These are phyloP conservation scores for Zygosaccharomyces pseudobailii DNA, from an alignment of 1,139 yeast genomes.

Conservation along the genomic window DNA sequence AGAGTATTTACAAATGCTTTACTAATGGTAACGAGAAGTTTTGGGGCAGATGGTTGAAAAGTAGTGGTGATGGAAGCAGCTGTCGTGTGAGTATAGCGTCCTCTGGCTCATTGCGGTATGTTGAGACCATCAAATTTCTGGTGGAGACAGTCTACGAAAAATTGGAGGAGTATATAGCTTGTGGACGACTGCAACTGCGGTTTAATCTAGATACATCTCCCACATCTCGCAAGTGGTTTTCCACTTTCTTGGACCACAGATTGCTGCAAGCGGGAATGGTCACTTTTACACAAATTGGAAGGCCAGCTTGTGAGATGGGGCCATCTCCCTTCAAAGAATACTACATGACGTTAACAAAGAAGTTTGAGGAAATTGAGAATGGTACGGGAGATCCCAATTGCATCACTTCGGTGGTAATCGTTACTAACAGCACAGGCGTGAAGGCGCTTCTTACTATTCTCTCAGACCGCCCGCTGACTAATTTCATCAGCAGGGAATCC, in stretches of 20 bases:
- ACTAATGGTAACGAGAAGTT: constrained; percentile 24
- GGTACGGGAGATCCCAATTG: not conserved
- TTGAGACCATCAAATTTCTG: constrained; percentile 31
- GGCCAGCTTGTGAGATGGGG: constrained; percentile 13
- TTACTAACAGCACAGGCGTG: constrained; percentile 34
- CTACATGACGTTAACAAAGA: constrained; percentile 26
- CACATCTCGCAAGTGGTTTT: constrained; percentile 33
- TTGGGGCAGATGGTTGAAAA: constrained; percentile 15
- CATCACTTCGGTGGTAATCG: constrained; percentile 28
- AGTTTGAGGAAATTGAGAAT: constrained; percentile 15
- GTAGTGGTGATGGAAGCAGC: constrained; percentile 7
- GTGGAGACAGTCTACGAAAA: constrained; percentile 26
- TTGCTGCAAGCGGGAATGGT: constrained; percentile 17
- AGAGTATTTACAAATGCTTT: constrained; percentile 25
- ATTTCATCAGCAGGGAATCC: constrained; percentile 29
- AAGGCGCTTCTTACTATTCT: constrained; percentile 33
- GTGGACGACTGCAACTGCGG: constrained; percentile 13
- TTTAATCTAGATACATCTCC: constrained; percentile 28
- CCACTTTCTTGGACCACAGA: constrained; percentile 25
- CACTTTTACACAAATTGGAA: constrained; percentile 18
- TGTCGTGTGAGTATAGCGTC: constrained; percentile 22
- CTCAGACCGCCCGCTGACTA: constrained; percentile 32
- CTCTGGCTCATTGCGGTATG: constrained; percentile 33
- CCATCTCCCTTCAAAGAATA: constrained; percentile 33
- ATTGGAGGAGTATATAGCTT: constrained; percentile 8